Evolutionary conservation across 768 basidiomycete species (phyloP), one percentile per base, ranked within the genome.

Genomic region (Chalciporus sphaerocephalus): DNA sequence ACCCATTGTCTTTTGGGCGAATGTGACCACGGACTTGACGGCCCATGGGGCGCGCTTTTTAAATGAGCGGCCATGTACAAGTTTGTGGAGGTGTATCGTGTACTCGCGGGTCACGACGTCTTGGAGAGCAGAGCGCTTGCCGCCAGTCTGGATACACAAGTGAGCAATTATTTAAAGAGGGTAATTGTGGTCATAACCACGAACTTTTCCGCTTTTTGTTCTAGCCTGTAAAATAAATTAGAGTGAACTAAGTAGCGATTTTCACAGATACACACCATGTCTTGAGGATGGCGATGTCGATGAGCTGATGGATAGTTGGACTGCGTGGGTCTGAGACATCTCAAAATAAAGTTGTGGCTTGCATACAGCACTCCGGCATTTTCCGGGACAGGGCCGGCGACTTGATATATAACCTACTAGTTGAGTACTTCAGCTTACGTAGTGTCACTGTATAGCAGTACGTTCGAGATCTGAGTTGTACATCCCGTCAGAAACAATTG

Each of bases 81-180:
- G 85, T 72, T 95, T 96, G 85, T 96, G 92, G 32, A 97, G 74
- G 73, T 96, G 92, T 77, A 97, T 87, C 63, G 95, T 97, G 85
- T 97, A 96, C 70, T 99, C 95, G 63, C 94, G 86, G 55, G 94
- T 89, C 55, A 97, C 95, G 73, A 97, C 95, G 70, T 98, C 95
- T 72, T 90, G 82, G 67, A 97, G 90, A 44, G 95, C 95, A 49
- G 92, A 94, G 71, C 95, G 92, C 80, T 96, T 95, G 72, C 83
- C 83, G 72, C 83, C 83, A 62, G 85, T 76, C 78, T 83, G 42
- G 28, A 47, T 39, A 32, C 22, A 34, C 30, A 23, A 40, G 35
- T 43, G 42, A 34, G 16, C 21, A 11, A 39, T 51, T 27, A 44
- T 45, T 40, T 10, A 30, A 38, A 46, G 20, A 35, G 1, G 33